Base-by-base conservation (phyloP, 164 flowering plant species). In the Nymphaea colorata region DNA sequence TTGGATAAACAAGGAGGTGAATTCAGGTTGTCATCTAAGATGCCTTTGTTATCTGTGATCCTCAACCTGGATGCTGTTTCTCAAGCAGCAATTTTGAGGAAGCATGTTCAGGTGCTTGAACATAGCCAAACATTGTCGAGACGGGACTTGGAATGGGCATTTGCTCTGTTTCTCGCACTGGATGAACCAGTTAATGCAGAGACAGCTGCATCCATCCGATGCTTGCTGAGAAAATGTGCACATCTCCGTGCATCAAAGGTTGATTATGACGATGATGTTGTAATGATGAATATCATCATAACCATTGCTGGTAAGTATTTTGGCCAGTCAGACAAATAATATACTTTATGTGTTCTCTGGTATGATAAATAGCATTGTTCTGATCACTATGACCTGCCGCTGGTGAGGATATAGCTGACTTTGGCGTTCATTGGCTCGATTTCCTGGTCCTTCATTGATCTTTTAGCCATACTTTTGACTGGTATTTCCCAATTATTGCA, bases 121-220 rank as follows among this genome's bases (percentile, higher is more conserved):
- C 67, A 71, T 5, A 65, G 53, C 68, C 79, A 12, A 72, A 36
- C 44, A 3, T 59, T 90, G 43, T 59, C 84, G 3, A 79, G 81
- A 67, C 65, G 73, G 8, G 87, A 85, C 7, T 82, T 87, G 72
- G 53, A 70, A 57, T 92, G 98, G 96, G 65, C 88, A 6, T 90
- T 86, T 74, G 85, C 90, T 16, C 82, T 94, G 6, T 90, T 90
- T 77, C 90, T 82, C 4, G 83, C 83, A 5, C 80, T 94, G 62
- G 97, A 92, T 68, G 75, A 80, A 60, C 98, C 97, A 10, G 64
- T 92, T 5, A 82, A 88, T 82, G 94, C 87, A 17, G 92, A 90
- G 61, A 85, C 84, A 16, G 63, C 80, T 73, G 92, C 96, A 25
- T 74, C 88, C 51, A 74, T 94, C 5, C 78, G 98, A 7, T 71